Conservation (phyloP, 768 basidiomycete genomes). For the Suillus clintonianus region DNA sequence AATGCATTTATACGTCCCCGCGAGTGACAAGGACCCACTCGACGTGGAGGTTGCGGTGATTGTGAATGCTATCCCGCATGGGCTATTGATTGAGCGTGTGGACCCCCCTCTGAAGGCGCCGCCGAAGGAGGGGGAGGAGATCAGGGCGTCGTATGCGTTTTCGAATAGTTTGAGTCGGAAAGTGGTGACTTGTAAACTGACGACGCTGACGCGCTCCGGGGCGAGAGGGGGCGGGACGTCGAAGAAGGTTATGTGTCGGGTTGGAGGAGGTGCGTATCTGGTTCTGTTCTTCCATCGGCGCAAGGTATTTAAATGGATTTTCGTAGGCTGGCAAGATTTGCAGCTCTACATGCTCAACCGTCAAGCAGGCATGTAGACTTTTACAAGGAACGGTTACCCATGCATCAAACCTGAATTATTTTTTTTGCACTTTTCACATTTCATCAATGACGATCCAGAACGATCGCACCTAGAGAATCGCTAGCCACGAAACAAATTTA, state of each 20-base stretch:
- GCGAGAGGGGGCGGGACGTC: slow-evolving; percentile 47
- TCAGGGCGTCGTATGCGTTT: slow-evolving; percentile 83
- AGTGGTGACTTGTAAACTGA: slow-evolving; percentile 76
- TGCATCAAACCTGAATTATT: slow-evolving; percentile 7
- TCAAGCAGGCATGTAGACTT: slow-evolving; percentile 59
- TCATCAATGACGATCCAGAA: background rate
- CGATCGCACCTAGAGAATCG: background rate
- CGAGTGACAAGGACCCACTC: slow-evolving; percentile 74
- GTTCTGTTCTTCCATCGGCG: slow-evolving; percentile 2
- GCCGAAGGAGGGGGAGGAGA: slow-evolving; percentile 75
- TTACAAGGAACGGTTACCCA: background rate
- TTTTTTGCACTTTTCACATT: background rate
- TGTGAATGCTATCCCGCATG: slow-evolving; percentile 77
- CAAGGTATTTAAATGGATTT: background rate
- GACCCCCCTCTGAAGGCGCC: slow-evolving; percentile 71
- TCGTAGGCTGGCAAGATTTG: slow-evolving; percentile 77
- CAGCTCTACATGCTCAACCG: slow-evolving; percentile 76
- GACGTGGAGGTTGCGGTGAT: slow-evolving; percentile 77
- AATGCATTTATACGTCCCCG: slow-evolving; percentile 62
- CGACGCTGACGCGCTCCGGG: slow-evolving; percentile 68
- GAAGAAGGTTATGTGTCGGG: slow-evolving; percentile 91
- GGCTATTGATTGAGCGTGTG: slow-evolving; percentile 74
- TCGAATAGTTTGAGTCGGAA: slow-evolving; percentile 73
- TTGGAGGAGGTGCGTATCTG: slow-evolving; percentile 71
- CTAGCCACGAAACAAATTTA: background rate